Percentiles rank a stretch among this genome's conserved stretches.
phyloP scores from a whole-genome alignment of 2,329 filamentous ascomycete species.

The Capronia coronata region DNA sequence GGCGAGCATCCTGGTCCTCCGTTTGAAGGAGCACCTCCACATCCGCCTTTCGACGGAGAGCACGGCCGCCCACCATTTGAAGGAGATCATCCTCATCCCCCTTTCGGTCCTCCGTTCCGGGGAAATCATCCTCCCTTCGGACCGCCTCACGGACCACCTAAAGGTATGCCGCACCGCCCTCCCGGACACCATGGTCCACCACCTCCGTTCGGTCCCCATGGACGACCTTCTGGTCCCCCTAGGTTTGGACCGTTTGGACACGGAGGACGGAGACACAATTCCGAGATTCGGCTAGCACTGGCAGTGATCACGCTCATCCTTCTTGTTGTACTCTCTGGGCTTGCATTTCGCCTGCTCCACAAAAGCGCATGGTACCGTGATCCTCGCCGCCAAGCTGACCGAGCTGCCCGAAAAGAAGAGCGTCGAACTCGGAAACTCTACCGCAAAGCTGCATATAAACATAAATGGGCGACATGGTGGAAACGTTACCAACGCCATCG shows the following conservation, averaged over 20 bases:
- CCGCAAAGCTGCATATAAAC: constrained; percentile 47
- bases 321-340: constrained; percentile 38
- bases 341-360: constrained; percentile 41
- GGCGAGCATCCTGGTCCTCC: not conserved
- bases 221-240: not conserved
- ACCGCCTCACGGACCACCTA: constrained; percentile 3
- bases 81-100: not conserved
- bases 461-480: constrained; percentile 49
- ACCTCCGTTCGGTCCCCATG: constrained; percentile 3
- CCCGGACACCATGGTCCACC: constrained; percentile 9
- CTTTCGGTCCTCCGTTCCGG: not conserved
- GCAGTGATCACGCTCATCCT: constrained; percentile 36
- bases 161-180: not conserved
- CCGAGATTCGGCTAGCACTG: constrained; percentile 10
- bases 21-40: not conserved
- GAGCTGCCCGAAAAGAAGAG: constrained; percentile 50
- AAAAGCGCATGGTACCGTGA: constrained; percentile 41
- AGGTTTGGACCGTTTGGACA: not conserved
- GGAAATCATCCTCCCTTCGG: constrained; percentile 3
- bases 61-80: constrained; percentile 4
- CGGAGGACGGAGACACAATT: not conserved
- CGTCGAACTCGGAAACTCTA: constrained; percentile 48
- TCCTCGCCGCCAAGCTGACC: constrained; percentile 46
- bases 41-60: not conserved
- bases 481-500: constrained; percentile 32